Conservation (phyloP, 1,284 basidiomycete species). For the Marasmius sp. region DNA sequence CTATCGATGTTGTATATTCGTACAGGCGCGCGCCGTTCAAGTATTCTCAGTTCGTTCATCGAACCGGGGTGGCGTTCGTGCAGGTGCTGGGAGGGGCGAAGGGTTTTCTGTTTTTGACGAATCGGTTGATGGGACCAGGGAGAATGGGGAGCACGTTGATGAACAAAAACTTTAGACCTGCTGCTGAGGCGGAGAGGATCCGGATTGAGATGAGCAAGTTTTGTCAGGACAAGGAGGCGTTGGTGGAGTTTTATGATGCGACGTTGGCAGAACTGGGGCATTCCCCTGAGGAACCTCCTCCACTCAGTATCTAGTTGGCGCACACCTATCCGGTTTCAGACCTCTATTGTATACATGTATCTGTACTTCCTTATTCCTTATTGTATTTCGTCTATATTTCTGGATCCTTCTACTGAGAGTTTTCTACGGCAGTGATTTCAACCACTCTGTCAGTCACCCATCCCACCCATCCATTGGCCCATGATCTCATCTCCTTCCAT, state of each 20-base stretch:
- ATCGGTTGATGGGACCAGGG: conserved; percentile 74
- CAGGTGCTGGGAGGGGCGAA: conserved; percentile 78
- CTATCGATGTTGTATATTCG: conserved; percentile 85
- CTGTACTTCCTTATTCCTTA: no score
- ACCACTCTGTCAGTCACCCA: not conserved
- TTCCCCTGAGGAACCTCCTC: conserved; percentile 60
- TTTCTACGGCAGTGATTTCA: no score
- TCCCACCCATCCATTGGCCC: conserved; percentile 1
- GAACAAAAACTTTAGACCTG: conserved; percentile 49
- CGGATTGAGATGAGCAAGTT: conserved; percentile 62
- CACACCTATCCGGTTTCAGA: no score
- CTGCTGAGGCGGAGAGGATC: conserved; percentile 57
- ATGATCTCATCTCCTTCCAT: conserved; percentile 9
- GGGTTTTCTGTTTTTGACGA: conserved; percentile 87
- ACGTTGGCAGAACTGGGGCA: conserved; percentile 53
- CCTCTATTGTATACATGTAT: no score
- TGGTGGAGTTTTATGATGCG: conserved; percentile 73
- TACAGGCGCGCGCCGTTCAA: conserved; percentile 79
- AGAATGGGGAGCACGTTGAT: conserved; percentile 56
- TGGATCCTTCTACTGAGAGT: no score
- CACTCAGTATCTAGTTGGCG: conserved; percentile 41
- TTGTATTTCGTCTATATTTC: no score
- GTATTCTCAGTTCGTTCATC: conserved; percentile 88
- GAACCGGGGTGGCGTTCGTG: conserved; percentile 83
- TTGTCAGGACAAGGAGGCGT: conserved; percentile 56